A percentile compares a stretch with the other conserved stretches of the same genome.
These are phyloP conservation scores for Auxenochlorella pyrenoidosa DNA, from an alignment of 139 green algal genomes.

Conservation along the genomic window DNA sequence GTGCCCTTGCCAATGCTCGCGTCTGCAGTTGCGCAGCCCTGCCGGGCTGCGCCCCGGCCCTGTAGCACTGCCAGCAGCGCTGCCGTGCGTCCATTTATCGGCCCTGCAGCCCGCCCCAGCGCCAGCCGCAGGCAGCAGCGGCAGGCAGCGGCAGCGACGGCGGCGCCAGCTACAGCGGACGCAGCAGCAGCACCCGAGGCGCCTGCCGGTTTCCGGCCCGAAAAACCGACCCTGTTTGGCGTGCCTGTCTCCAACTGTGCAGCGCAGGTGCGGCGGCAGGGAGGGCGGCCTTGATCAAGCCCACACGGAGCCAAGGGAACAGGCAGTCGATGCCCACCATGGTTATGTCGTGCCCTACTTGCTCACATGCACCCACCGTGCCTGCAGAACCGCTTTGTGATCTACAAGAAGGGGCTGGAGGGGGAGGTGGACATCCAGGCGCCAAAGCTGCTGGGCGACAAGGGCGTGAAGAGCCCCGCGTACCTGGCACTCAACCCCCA, in stretches of 20 bases:
- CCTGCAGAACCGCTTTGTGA: constrained; percentile 53
- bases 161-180: background rate
- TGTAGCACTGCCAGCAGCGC: background rate
- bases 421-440: constrained; percentile 63
- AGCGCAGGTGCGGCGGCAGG: constrained; percentile 47
- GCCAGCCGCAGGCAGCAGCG: background rate
- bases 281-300: too few relatives aligned
- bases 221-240: constrained; percentile 66
- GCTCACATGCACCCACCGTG: background rate
- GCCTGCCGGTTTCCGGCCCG: background rate
- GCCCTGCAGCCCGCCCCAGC: background rate
- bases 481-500: constrained; percentile 54
- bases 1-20: background rate
- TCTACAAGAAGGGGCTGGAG: constrained; percentile 75
- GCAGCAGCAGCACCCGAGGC: background rate
- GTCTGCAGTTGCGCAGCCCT: background rate
- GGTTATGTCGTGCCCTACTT: too few relatives aligned
- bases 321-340: too few relatives aligned
- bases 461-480: constrained; percentile 59
- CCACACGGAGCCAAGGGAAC: too few relatives aligned
- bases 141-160: background rate
- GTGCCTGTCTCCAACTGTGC: constrained; percentile 75
- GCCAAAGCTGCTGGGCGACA: constrained; percentile 55
- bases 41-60: background rate
- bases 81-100: background rate